Percentiles rank a stretch among this genome's conserved stretches.
Evolutionary conservation across 2,329 filamentous ascomycete genomes (phyloP).

Genomic region (Coniochaeta sp.): DNA sequence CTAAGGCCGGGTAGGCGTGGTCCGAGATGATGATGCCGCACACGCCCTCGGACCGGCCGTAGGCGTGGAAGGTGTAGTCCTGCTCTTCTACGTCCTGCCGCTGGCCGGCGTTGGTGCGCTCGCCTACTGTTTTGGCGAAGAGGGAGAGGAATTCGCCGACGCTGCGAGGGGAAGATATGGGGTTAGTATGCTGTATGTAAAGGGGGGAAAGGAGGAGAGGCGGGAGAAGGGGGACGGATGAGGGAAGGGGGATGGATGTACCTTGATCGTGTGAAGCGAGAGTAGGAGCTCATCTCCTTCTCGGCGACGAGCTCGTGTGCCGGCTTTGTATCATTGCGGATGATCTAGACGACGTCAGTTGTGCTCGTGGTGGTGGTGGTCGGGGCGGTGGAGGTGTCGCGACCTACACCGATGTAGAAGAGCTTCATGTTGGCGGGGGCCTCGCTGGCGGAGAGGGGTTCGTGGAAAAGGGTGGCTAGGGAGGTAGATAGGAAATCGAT

Average conservation of each 20-base stretch:
- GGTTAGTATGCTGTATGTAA: slow-evolving; percentile 5
- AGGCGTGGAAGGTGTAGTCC: slow-evolving; percentile 70
- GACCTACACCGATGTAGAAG: slow-evolving; percentile 73
- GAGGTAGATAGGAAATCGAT: neutral
- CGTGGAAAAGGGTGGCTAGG: slow-evolving; percentile 10
- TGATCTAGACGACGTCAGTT: slow-evolving; percentile 47
- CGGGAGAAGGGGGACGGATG: too few species aligned
- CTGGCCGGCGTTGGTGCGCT: slow-evolving; percentile 67
- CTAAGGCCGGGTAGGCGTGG: slow-evolving; percentile 52
- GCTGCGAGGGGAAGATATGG: slow-evolving; percentile 23
- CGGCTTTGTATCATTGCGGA: slow-evolving; percentile 72
- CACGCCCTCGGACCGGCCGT: slow-evolving; percentile 65
- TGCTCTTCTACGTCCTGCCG: slow-evolving; percentile 79
- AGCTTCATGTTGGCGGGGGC: slow-evolving; percentile 58
- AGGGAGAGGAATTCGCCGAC: slow-evolving; percentile 66
- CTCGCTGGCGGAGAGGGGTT: slow-evolving; percentile 17
- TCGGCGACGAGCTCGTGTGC: slow-evolving; percentile 70
- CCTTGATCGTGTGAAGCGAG: slow-evolving; percentile 35
- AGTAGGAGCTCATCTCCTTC: slow-evolving; percentile 64
- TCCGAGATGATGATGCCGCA: slow-evolving; percentile 71
- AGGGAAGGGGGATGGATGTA: too few species aligned
- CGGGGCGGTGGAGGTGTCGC: neutral
- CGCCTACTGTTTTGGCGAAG: slow-evolving; percentile 80
- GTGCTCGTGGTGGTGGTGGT: neutral
- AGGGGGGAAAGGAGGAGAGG: too few species aligned